Base-by-base conservation (phyloP, 2,329 filamentous ascomycete genomes). In the Ophiostoma himal-ulmi region DNA sequence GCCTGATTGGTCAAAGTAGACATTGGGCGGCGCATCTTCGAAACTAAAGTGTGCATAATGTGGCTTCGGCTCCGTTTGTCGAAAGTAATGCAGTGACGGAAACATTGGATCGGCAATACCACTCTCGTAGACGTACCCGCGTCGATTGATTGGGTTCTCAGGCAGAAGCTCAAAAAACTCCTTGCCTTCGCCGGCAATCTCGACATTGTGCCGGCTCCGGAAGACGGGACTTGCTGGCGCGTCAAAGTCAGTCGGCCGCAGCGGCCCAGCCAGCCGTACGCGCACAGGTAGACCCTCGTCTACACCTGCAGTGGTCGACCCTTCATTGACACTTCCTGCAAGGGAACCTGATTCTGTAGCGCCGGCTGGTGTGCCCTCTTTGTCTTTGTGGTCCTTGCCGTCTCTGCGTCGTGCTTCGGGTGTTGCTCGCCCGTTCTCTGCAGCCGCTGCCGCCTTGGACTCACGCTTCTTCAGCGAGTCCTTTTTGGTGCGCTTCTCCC, bases 71-170 rank as follows among this genome's bases (percentile, higher is more conserved):
- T 98, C 95, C 62, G 93, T 95, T 75, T 93, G 90, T 72, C 94
- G 90, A 80, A 96, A 97, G 82, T 91, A 95, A 76, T 96, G 87
- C 73, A 89, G 93, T 73, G 93, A 92, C 7, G 92, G 89, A 76
- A 97, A 97, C 26, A 86, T 84, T 1, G 93, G 93, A 75, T 97
- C 94, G 74, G 93, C 93, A 74, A 97, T 94, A 78, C 92, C 96
- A 75, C 94, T 91, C 41, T 89, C 91, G 78, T 98, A 98, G 72
- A 93, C 91, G 78, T 94, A 98, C 70, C 90, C 87, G 76, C 88
- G 89, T 75, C 89, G 89, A 74, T 89, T 90, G 69, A 74, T 72
- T 1, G 75, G 39, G 87, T 90, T 87, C 71, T 90, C 88, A 1
- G 86, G 85, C 0, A 86, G 85, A 0, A 86, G 85, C 77, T 90